Evolutionary conservation across 176 grass and related monocot genomes (phyloP), one percentile per base, ranked within the genome.

Genomic region (Olyra latifolia): DNA sequence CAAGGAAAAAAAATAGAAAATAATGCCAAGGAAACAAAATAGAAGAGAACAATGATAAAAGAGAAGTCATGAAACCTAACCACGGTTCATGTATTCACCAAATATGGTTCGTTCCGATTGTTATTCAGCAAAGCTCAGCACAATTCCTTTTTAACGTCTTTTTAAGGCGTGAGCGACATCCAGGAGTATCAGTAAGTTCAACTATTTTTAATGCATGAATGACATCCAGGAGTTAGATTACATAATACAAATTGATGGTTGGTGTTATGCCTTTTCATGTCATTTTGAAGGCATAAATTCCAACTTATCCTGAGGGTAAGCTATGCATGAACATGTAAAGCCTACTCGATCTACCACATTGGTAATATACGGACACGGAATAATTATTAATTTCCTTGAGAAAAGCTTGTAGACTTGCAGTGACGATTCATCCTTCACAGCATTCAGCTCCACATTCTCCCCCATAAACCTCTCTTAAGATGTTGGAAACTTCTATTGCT

Each of bases 51-150:
- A 39, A 44, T 19, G 80, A 74, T 9, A 75, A 40, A 38, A 75
- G 4, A 88, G 84, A 80, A 30, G 11, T 45, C n/a, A 63, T 10
- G n/a, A 72, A 53, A 63, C 64, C 32, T 82, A 65, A 60, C 44
- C 13, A 71, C 44, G 69, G 29, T 53, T n/a, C 7, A 74, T 63
- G 44, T 42, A 50, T 79, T 49, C 42, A 75, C 39, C 0, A 82
- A 82, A 62, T 42, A 77, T 60, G 15, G 28, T 16, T 24, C n/a
- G n/a, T 83, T 11, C 22, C 24, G 30, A 82, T 40, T 54, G 14
- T 41, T 72, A 83, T 44, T 68, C 32, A 80, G 62, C 19, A 74
- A 75, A 79, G 8, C 30, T 53, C n/a, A 30, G 23, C 6, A 42
- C 46, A 56, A 56, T 16, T 78, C 16, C 13, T 71, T 23, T 42